Evolutionary conservation across 345 rosid species (phyloP).

Genomic region (Moricandia moricandioides): DNA sequence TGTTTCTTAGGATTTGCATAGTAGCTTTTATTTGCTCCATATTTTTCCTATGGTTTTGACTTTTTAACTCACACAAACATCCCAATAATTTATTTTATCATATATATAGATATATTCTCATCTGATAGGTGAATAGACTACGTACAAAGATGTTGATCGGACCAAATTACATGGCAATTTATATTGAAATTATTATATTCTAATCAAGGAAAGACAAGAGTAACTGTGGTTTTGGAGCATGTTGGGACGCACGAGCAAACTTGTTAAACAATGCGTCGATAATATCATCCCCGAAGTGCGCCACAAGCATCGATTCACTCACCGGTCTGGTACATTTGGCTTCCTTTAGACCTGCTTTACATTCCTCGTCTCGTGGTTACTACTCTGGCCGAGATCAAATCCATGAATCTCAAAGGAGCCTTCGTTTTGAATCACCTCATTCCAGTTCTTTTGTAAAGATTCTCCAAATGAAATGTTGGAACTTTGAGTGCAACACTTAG

Average conservation of each 20-base stretch:
- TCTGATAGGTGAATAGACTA: not conserved
- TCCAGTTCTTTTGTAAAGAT: conserved; percentile 46
- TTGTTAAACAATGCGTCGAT: not conserved
- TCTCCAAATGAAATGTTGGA: conserved; percentile 51
- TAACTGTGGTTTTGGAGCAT: not conserved
- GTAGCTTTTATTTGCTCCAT: not conserved
- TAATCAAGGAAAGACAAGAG: not conserved
- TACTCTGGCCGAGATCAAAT: not conserved
- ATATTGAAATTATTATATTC: not conserved
- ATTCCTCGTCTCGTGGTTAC: not conserved
- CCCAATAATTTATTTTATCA: not conserved
- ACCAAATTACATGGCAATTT: not conserved
- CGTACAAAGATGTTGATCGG: not conserved
- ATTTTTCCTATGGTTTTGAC: not conserved
- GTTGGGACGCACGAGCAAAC: not conserved
- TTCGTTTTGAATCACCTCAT: not conserved
- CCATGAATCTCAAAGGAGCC: not conserved
- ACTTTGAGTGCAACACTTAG: conserved; percentile 74
- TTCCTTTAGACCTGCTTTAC: not conserved
- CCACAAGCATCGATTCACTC: not conserved
- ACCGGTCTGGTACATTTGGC: not conserved
- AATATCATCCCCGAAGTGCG: not conserved
- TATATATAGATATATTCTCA: not conserved
- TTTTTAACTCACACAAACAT: not conserved
- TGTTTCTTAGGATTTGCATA: not conserved